Base-by-base conservation (phyloP, 2,329 filamentous ascomycete genomes). In the Aspergillus intermedius region DNA sequence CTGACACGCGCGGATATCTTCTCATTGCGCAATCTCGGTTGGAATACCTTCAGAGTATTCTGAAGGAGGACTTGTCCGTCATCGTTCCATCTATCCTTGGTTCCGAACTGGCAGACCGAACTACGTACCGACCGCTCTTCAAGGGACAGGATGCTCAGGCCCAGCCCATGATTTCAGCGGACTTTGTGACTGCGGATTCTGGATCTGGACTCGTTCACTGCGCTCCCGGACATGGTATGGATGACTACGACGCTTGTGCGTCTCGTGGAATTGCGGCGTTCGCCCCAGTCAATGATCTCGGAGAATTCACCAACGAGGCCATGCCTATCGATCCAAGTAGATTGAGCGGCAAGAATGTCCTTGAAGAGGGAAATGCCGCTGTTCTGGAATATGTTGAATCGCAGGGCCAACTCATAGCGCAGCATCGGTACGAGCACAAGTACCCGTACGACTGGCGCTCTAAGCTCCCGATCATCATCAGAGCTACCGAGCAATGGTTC, bases 371-470 rank as follows among this genome's bases (percentile, higher is more conserved):
- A 37, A 82, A 82, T 32, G 71, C 77, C 44, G 79, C 80, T 3
- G 84, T 96, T 0, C 67, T 97, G 30, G 75, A 83, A 1, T 74
- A 93, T 45, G 74, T 96, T 2, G 72, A 76, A 22, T 73, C 77
- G 0, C 74, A 82, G 51, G 64, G 62, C 17, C 65, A 74, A n/a
- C 78, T 97, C 3, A 72, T 96, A 37, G 77, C 78, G 35, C 79
- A 79, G 3, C 86, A 94, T 57, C 77, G 76, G 49, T 86, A 91
- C 64, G 78, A 77, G 46, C 93, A 98, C 75, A 97, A 95, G 68
- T 97, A 97, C 65, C 93, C 93, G 0, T 95, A 97, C 58, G 93
- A 98, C 70, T 98, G 93, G 93, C 81, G 93, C 47, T 95, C 91
- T 0, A 98, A 97, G 69, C 78, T 87, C 57, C 93, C 93, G 1